These are phyloP conservation scores for Santalum album DNA, from an alignment of 164 flowering plant genomes.

Conservation along the genomic window DNA sequence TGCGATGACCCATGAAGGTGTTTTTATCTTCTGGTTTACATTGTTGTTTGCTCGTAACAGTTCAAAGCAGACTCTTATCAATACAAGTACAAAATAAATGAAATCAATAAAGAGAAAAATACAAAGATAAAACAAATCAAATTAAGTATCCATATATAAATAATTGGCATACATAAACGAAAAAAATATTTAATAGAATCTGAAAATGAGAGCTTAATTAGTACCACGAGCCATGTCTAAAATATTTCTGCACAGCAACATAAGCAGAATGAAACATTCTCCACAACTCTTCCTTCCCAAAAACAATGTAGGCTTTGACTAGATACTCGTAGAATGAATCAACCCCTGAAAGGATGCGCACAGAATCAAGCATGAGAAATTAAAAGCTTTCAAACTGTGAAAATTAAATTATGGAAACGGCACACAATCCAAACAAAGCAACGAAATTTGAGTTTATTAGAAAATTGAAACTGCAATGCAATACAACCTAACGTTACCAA, in stretches of 20 bases:
- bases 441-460: not conserved
- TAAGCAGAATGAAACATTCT: constrained; percentile 95
- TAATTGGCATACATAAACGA: not conserved
- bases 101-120: no score
- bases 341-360: constrained; percentile 44
- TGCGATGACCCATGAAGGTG: no score
- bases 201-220: constrained; percentile 10
- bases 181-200: not conserved
- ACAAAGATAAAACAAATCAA: no score
- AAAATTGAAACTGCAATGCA: not conserved
- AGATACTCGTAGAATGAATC: constrained; percentile 98
- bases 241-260: constrained; percentile 86
- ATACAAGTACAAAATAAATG: no score
- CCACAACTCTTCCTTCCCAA: constrained; percentile 93
- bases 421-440: no score
- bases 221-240: constrained; percentile 96
- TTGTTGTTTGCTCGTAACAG: no score
- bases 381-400: not conserved
- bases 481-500: not conserved
- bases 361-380: constrained; percentile 17
- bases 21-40: no score
- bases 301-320: constrained; percentile 83
- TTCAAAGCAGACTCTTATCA: no score
- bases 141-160: no score
- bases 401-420: no score